phyloP scores from a whole-genome alignment of 305 asterid species.

The Fraxinus dipetala region DNA sequence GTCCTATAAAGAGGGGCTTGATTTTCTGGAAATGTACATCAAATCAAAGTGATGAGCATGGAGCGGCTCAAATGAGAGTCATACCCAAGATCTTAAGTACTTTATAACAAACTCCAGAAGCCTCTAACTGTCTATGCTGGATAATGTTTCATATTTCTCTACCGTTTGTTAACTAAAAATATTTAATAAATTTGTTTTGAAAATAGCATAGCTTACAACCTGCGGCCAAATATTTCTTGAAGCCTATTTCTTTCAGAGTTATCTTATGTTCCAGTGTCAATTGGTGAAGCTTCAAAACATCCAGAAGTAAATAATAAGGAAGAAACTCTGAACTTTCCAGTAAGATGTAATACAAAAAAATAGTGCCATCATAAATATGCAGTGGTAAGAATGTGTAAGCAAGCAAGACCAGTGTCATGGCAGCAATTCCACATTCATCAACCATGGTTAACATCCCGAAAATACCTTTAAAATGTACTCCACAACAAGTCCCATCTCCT shows the following conservation, averaged over 20 bases:
- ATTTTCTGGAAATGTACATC: background rate
- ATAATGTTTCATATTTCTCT: background rate
- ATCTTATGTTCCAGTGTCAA: background rate
- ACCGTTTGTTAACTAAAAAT: too few relatives aligned
- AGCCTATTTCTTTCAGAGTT: background rate
- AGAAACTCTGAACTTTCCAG: background rate
- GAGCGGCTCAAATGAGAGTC: background rate
- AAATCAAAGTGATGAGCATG: background rate
- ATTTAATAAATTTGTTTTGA: too few relatives aligned
- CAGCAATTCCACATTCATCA: constrained; percentile 1
- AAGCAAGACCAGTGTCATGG: constrained; percentile 7
- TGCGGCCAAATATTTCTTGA: background rate
- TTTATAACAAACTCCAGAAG: background rate
- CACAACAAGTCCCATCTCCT: constrained; percentile 71
- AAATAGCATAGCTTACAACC: background rate
- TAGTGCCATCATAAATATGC: background rate
- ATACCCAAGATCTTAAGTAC: background rate
- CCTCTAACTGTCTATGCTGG: background rate
- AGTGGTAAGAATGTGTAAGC: background rate
- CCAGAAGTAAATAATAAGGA: background rate
- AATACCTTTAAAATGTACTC: constrained; percentile 86
- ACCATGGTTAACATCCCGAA: constrained; percentile 26
- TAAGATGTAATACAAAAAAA: background rate
- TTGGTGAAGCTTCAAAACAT: background rate
- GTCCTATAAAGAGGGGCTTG: background rate